Conservation (phyloP, 169 alveolate species). For the Cryptosporidium ryanae region DNA sequence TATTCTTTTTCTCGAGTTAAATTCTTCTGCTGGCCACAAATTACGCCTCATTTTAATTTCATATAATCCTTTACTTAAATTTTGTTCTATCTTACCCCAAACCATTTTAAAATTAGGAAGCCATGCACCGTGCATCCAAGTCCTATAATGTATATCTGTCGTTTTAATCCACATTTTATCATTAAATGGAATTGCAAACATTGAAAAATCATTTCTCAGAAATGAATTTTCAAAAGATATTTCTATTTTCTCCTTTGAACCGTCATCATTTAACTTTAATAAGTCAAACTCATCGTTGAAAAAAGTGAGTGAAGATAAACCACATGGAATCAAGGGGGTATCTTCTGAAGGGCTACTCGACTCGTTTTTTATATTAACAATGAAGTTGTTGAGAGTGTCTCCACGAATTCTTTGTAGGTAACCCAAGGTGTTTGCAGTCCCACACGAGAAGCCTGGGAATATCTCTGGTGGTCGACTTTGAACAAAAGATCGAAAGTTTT, state of each 20-base stretch:
- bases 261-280: slow-evolving; percentile 2
- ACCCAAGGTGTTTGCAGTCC: slow-evolving; percentile 48
- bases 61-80: slow-evolving; percentile 14
- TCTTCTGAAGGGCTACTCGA: neutral
- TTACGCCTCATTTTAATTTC: slow-evolving; percentile 44
- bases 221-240: slow-evolving; percentile 11
- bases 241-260: slow-evolving; percentile 10
- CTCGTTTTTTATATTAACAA: neutral
- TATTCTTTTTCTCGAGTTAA: slow-evolving; percentile 41
- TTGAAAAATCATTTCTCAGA: slow-evolving; percentile 44
- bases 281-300: slow-evolving; percentile 60
- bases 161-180: slow-evolving; percentile 67
- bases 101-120: slow-evolving; percentile 72
- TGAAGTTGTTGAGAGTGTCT: slow-evolving; percentile 42
- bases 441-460: slow-evolving; percentile 67
- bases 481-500: slow-evolving; percentile 66
- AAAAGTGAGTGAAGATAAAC: slow-evolving; percentile 47
- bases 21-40: slow-evolving; percentile 72
- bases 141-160: slow-evolving; percentile 67
- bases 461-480: slow-evolving; percentile 73
- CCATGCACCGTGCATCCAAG: slow-evolving; percentile 75
- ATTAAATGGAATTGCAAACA: slow-evolving; percentile 70
- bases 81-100: slow-evolving; percentile 56
- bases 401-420: slow-evolving; percentile 54
- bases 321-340: slow-evolving; percentile 60